Percentiles rank a stretch among this genome's conserved stretches.
phyloP scores from a whole-genome alignment of 495 filamentous ascomycete genomes.

The Bacidia rubella region DNA sequence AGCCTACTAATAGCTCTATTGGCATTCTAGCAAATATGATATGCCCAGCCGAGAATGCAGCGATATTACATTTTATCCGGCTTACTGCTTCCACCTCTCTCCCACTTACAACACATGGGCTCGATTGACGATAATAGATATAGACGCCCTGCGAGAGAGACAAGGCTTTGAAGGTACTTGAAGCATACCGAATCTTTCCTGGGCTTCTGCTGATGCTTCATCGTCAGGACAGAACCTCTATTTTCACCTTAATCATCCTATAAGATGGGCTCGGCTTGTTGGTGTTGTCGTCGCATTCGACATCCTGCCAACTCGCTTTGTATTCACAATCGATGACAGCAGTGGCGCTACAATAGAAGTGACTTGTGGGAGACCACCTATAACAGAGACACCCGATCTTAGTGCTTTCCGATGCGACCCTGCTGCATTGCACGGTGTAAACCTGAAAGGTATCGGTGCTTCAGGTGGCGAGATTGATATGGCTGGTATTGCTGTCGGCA shows the following conservation, averaged over 20 bases:
- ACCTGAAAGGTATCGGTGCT: constrained; percentile 18
- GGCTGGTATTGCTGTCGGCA: constrained; percentile 44
- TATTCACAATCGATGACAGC: constrained; percentile 74
- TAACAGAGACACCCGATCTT: constrained; percentile 2
- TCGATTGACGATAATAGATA: constrained; percentile 57
- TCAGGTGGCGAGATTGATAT: constrained; percentile 27
- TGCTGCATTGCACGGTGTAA: background rate
- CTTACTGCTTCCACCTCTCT: constrained; percentile 71
- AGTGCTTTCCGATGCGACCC: background rate
- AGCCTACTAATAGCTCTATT: background rate
- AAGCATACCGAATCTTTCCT: background rate
- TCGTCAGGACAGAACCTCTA: constrained; percentile 57
- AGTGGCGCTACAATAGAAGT: constrained; percentile 65
- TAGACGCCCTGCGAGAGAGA: constrained; percentile 44
- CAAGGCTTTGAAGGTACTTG: constrained; percentile 52
- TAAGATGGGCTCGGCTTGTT: constrained; percentile 67
- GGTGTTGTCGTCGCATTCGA: constrained; percentile 69
- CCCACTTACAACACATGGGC: constrained; percentile 77
- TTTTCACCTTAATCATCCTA: constrained; percentile 78
- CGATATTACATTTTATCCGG: constrained; percentile 52
- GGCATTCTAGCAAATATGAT: constrained; percentile 8
- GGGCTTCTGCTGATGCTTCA: background rate
- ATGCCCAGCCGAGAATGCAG: constrained; percentile 10
- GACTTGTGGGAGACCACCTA: constrained; percentile 20
- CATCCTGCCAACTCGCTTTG: constrained; percentile 41